Evolutionary conservation across 768 basidiomycete species (phyloP), one percentile per base, ranked within the genome.

Genomic region (Amanita phalloides): DNA sequence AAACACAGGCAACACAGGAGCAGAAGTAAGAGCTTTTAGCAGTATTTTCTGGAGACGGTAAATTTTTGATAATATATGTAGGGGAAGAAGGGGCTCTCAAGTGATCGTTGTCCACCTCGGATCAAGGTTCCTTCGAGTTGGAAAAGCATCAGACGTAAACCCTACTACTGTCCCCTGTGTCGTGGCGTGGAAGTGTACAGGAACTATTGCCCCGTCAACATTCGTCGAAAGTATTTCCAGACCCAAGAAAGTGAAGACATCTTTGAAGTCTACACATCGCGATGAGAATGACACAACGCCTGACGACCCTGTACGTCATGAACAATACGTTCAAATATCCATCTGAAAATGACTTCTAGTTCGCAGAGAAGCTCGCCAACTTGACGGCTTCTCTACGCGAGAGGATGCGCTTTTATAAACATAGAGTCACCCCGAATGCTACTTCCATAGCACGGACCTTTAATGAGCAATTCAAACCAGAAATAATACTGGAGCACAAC

Each of bases 371-470:
- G 61, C 75, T 95, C 25, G 73, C 81, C 3, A 79, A 80, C 3
- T 82, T 90, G 17, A 76, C 77, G 1, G 66, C 79, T 37, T 88
- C 88, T 3, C 72, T 91, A 38, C 79, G 86, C 23, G 88, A 90
- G 49, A 72, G 88, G 48, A 90, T 90, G 88, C 76, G 82, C 28
- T 90, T 90, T 63, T 90, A 90, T 66, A 90, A 90, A 64, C 71
- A 90, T 51, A 77, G 76, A 48, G 84, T 82, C 50, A 90, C 81
- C 21, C 84, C 73, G 20, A 85, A 81, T 63, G 85, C 80, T 38
- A 77, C 78, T 5, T 72, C 70, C 45, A 82, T 87, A 41, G 87
- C 86, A 0, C 78, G 82, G 4, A 80, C 77, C 9, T 91, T 86
- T 65, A 96, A 95, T 61, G 80, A 81, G 53, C 82, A 84, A 54